A percentile compares a stretch with the other conserved stretches of the same genome.
Evolutionary conservation across 2,329 filamentous ascomycete genomes (phyloP).

Genomic region (Fusarium austroafricanum): DNA sequence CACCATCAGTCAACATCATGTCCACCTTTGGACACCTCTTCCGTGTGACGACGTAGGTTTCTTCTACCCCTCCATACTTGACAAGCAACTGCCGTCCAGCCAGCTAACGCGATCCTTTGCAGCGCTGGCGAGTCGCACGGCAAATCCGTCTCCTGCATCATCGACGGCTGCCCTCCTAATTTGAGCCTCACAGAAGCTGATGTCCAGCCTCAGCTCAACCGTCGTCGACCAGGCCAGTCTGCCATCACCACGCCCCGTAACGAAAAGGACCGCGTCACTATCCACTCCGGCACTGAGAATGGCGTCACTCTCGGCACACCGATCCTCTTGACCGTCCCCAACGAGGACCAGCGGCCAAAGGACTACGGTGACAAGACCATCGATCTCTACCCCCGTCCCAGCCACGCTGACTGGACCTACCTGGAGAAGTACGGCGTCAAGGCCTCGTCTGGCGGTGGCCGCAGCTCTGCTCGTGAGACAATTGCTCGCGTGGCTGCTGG

Average conservation of each 20-base stretch:
- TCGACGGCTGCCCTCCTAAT: slow-evolving; percentile 91
- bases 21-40: slow-evolving; percentile 82
- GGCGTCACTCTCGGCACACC: slow-evolving; percentile 91
- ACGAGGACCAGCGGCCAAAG: slow-evolving; percentile 91
- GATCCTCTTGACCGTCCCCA: slow-evolving; percentile 86
- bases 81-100: no score
- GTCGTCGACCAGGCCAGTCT: slow-evolving; percentile 88
- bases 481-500: slow-evolving; percentile 93
- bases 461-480: slow-evolving; percentile 93
- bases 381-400: slow-evolving; percentile 89
- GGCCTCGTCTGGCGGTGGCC: slow-evolving; percentile 88
- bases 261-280: slow-evolving; percentile 91
- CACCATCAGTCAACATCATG: slow-evolving; percentile 63
- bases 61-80: slow-evolving; percentile 9
- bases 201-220: slow-evolving; percentile 95
- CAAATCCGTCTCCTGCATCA: slow-evolving; percentile 91
- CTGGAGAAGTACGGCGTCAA: slow-evolving; percentile 97
- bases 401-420: slow-evolving; percentile 97
- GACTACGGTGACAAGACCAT: slow-evolving; percentile 93
- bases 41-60: slow-evolving; percentile 73
- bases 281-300: slow-evolving; percentile 92
- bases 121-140: slow-evolving; percentile 79
- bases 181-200: slow-evolving; percentile 86
- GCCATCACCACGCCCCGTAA: slow-evolving; percentile 91
- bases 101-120: slow-evolving; percentile 3